These are phyloP conservation scores for Handroanthus guayacan DNA, from an alignment of 257 asterid species.

Conservation along the genomic window DNA sequence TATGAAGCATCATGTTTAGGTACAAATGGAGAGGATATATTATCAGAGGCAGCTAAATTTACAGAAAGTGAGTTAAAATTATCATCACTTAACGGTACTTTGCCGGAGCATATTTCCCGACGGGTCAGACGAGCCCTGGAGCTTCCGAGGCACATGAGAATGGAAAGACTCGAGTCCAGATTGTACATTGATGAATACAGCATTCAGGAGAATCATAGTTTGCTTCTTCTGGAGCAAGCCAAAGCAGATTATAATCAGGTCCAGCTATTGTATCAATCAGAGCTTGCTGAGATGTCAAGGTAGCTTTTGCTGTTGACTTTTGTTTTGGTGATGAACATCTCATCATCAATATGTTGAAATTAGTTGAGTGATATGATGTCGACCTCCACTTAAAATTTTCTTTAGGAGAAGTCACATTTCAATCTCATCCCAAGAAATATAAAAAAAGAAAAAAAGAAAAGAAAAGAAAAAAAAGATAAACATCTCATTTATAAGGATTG, in stretches of 20 bases:
- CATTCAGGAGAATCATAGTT: constrained; percentile 13
- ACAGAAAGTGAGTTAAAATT: constrained; percentile 28
- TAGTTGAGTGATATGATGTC: too few species aligned
- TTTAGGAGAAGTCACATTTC: too few species aligned
- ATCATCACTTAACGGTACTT: not conserved
- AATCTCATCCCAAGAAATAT: too few species aligned
- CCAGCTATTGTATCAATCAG: constrained; percentile 45
- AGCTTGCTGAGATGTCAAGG: constrained; percentile 47
- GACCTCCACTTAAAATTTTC: too few species aligned
- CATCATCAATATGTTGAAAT: too few species aligned
- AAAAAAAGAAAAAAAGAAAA: too few species aligned
- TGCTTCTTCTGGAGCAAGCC: constrained; percentile 39
- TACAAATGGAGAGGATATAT: constrained; percentile 40
- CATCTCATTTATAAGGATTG: too few species aligned
- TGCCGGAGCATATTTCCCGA: not conserved
- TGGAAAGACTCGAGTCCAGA: constrained; percentile 49
- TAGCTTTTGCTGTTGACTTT: not conserved
- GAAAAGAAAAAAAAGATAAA: too few species aligned
- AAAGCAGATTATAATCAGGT: constrained; percentile 45
- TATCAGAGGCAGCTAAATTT: constrained; percentile 42
- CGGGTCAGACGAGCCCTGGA: constrained; percentile 37
- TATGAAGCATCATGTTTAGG: constrained; percentile 56
- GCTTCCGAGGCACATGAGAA: constrained; percentile 50
- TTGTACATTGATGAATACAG: constrained; percentile 41
- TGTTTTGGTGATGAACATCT: not conserved